Evolutionary conservation across 1,284 basidiomycete species (phyloP).

Genomic region (Microbotryum lychnidis-dioicae): DNA sequence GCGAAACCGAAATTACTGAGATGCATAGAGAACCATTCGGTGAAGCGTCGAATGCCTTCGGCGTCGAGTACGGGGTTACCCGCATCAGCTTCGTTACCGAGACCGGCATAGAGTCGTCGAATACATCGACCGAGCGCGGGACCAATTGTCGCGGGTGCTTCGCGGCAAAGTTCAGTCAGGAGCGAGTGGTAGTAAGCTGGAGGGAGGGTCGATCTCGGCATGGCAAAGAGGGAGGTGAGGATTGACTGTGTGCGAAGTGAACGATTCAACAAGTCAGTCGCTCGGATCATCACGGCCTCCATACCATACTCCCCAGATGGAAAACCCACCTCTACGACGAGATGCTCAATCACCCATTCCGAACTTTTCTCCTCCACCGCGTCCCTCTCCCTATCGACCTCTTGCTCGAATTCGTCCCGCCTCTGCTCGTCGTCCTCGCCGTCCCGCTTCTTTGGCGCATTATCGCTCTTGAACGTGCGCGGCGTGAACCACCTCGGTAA

Average conservation of each 20-base stretch:
- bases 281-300: too few relatives aligned
- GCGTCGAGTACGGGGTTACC: constrained; percentile 54
- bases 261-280: background rate
- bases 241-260: constrained; percentile 43
- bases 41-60: constrained; percentile 68
- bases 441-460: constrained; percentile 42
- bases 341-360: constrained; percentile 63
- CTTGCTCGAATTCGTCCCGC: constrained; percentile 15
- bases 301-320: too few relatives aligned
- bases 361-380: constrained; percentile 27
- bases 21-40: constrained; percentile 93
- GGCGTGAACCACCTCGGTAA: constrained; percentile 74
- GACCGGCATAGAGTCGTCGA: constrained; percentile 65
- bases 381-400: background rate
- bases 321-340: constrained; percentile 59
- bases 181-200: constrained; percentile 79
- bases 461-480: constrained; percentile 59
- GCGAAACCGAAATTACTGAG: constrained; percentile 97
- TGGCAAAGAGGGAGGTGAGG: constrained; percentile 62
- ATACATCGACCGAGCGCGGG: constrained; percentile 94
- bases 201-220: constrained; percentile 69
- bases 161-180: constrained; percentile 87
- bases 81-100: constrained; percentile 53
- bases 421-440: constrained; percentile 44
- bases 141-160: constrained; percentile 82